Base-by-base conservation (phyloP, 805 yeast genomes). In the Diddensiella santjacobensis region DNA sequence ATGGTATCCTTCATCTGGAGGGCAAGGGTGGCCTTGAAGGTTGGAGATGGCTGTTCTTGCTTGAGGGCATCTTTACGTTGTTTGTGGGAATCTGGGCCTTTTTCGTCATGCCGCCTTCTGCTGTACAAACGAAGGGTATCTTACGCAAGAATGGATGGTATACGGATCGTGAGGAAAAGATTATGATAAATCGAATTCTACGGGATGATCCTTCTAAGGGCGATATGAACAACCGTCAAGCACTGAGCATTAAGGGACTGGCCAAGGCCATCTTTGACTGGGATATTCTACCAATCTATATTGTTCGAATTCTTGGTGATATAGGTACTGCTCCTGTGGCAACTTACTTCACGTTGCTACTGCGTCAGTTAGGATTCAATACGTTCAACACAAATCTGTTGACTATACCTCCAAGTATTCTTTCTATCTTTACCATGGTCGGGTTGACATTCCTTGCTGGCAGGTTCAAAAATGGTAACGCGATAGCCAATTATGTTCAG, bases 151-250 rank as follows among this genome's bases (percentile, higher is more conserved):
- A 75, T 20, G 83, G 83, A 26, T 72, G 77, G 77, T 71, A 71
- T 53, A 72, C 75, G 13, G 78, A 76, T 1, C 63, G 77, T 39
- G 83, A 81, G 51, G 79, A 75, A 60, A 73, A 74, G 49, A 79
- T 81, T 47, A 66, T 79, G 24, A 83, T 79, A 44, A 80, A 80
- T 59, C 68, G 79, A 51, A 71, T 81, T 1, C 62, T 81, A 44
- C 66, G 84, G 54, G 85, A 81, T 58, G 87, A 81, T 57, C 86
- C 86, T 19, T 57, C 73, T 8, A 76, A 76, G 67, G 84, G 84
- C 20, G 83, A 78, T 52, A 79, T 80, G 84, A 71, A 80, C 58
- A 80, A 81, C 58, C 69, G 83, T 58, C 76, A 77, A 55, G 79
- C 81, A 3, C 60, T 81, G 17, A 60, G 71, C 1, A 49, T 66